Evolutionary conservation across 352 stramenopile genomes (phyloP), one percentile per base, ranked within the genome.

Genomic region (Phytophthora fragariaefolia): DNA sequence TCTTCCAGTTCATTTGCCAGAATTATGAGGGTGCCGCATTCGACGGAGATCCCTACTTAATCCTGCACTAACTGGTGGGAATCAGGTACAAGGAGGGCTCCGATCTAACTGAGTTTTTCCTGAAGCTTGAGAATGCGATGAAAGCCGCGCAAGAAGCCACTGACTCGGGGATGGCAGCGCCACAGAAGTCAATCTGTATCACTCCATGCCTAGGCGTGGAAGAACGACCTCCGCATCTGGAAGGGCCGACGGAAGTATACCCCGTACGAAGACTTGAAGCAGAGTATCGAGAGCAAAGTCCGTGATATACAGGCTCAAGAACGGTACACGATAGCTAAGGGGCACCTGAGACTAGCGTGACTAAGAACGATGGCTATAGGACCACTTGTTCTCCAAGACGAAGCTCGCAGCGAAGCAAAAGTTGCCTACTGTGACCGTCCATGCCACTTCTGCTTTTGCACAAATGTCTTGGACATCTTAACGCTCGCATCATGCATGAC

Each of bases 401-500:
- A 10, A 36, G 28, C 28, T 40, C 27, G 23, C 7, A 45, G 24
- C 24, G 45, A 61, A 52, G n/a, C 42, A 61, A 61, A 15, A 18
- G 45, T 52, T n/a, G n/a, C n/a, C n/a, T n/a, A n/a, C n/a, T n/a
- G n/a, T n/a, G n/a, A n/a, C n/a, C n/a, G n/a, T n/a, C n/a, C n/a
- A n/a, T n/a, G n/a, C n/a, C 54, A 3, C 38, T 61, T 46, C 38
- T 45, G 54, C 42, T 53, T 22, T 53, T 61, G 20, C 40, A 61
- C 52, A 60, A 60, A 51, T 28, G 52, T 18, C 52, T 51, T 60
- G 38, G 52, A 15, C 58, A 66, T 55, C 48, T 26, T 59, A 56
- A 67, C 42, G 43, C 23, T 54, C 59, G 42, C 27, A 15, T 48
- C 8, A 9, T 67, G 22, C 40, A 60, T 43, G 50, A 51, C 22